Evolutionary conservation across 169 alveolate genomes (phyloP).

Genomic region (Plasmodium vinckei): DNA sequence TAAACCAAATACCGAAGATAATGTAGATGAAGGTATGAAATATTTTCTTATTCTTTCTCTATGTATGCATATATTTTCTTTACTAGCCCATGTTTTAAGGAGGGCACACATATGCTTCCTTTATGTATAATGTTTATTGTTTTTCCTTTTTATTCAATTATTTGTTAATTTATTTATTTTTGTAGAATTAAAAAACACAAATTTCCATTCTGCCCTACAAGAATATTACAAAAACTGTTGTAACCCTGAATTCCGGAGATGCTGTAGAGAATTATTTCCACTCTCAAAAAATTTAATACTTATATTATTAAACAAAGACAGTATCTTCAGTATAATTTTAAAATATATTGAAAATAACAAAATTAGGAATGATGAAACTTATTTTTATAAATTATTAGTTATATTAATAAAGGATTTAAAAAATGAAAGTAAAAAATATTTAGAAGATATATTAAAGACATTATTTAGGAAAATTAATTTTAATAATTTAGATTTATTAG

Average conservation of each 20-base stretch:
- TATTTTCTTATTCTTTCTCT: background rate
- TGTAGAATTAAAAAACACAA: conserved; percentile 46
- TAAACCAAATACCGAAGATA: conserved; percentile 8
- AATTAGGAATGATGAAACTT: conserved; percentile 48
- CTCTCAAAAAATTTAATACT: conserved; percentile 59
- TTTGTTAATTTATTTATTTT: conserved; percentile 5
- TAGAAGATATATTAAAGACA: conserved; percentile 44
- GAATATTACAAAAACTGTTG: conserved; percentile 42
- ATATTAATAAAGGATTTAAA: conserved; percentile 66
- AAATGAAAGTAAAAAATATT: conserved; percentile 66
- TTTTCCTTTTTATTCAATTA: conserved; percentile 3
- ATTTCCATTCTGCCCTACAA: conserved; percentile 36
- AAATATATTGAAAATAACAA: conserved; percentile 60
- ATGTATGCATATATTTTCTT: background rate
- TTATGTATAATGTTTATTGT: background rate
- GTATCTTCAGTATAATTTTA: conserved; percentile 42
- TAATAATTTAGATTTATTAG: conserved; percentile 59
- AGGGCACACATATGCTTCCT: background rate
- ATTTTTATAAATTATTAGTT: conserved; percentile 62
- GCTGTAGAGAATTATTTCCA: conserved; percentile 49
- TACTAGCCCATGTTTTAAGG: background rate
- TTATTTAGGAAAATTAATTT: conserved; percentile 57
- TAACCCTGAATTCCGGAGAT: conserved; percentile 54
- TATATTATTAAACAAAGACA: conserved; percentile 61
- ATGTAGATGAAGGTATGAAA: conserved; percentile 34